Evolutionary conservation across 2,329 filamentous ascomycete genomes (phyloP).

Genomic region (Aspergillus sp.): DNA sequence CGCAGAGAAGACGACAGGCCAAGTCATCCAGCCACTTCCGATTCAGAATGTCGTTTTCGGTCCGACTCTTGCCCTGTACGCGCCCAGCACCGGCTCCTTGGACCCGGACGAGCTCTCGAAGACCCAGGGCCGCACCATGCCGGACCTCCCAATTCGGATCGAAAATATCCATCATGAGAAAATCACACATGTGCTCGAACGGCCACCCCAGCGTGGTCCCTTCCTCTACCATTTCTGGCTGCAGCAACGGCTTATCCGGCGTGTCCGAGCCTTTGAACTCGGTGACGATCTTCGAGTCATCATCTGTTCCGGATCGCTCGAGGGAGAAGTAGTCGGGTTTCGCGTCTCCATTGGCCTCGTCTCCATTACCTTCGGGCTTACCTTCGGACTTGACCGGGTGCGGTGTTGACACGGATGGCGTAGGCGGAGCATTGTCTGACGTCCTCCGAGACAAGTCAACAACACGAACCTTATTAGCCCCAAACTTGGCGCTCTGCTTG

Average conservation of each 20-base stretch:
- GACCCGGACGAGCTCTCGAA: conserved; percentile 84
- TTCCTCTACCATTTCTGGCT: conserved; percentile 66
- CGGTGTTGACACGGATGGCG: conserved; percentile 45
- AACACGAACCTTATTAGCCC: conserved; percentile 80
- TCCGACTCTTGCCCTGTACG: conserved; percentile 57
- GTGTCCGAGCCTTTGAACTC: conserved; percentile 84
- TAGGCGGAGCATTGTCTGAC: conserved; percentile 54
- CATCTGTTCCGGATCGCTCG: conserved; percentile 71
- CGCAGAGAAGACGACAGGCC: conserved; percentile 87
- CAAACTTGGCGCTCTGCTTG: conserved; percentile 80
- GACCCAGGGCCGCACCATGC: conserved; percentile 89
- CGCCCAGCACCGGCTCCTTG: conserved; percentile 85
- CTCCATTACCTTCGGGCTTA: conserved; percentile 44
- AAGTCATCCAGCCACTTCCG: conserved; percentile 85
- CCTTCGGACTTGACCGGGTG: conserved; percentile 52
- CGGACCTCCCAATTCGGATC: conserved; percentile 91
- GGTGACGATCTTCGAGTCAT: conserved; percentile 84
- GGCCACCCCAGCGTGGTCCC: conserved; percentile 71
- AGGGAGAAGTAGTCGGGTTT: conserved; percentile 82
- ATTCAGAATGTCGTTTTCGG: conserved; percentile 72
- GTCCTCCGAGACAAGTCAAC: conserved; percentile 71
- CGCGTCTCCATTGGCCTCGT: conserved; percentile 53
- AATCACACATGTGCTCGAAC: conserved; percentile 86
- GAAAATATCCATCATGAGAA: conserved; percentile 87
- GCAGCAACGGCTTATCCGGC: conserved; percentile 77